Evolutionary conservation across 2,329 filamentous ascomycete genomes (phyloP), one percentile per base, ranked within the genome.

Genomic region (Sclerotinia glacialis): DNA sequence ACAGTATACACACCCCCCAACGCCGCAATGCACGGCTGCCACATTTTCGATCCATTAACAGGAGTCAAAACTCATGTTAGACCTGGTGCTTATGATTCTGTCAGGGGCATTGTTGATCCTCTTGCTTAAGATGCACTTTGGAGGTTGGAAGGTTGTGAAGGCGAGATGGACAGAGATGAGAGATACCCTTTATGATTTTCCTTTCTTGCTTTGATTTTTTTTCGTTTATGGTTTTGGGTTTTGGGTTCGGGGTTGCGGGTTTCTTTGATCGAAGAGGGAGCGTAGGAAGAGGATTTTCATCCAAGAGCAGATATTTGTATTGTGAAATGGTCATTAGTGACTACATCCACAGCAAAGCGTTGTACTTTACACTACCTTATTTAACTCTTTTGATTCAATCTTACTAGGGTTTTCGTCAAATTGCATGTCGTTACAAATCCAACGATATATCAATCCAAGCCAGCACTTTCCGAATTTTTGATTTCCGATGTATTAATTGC

Each of bases 1-100:
- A 37, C n/a, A 75, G 74, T 96, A 69, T 95, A 95, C 76, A 93
- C 91, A n/a, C 93, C 93, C 47, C 93, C 93, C 2, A 96, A 97
- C 73, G 93, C 94, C 37, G 92, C 92, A 44, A 89, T 86, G 68
- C 85, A 86, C 68, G 93, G 93, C 28, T 96, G 92, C 78, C 85
- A 91, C 74, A 85, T 93, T 74, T 97, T 93, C 77, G 86, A 95
- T 74, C 84, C 87, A 68, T 82, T 83, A 71, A 96, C 91, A 7
- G 91, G 93, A 62, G 86, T 87, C 77, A 85, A 84, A 67, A 89
- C 82, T 72, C 90, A 92, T 76, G 85, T 93, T 60, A 82, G 84
- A 69, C 89, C 89, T 74, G 88, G 86, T 74, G 83, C 85, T 67
- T 91, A 91, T 80, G 92, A 87, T 79, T 93, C 91, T 65, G 82